Percentiles rank a stretch among this genome's conserved stretches.
phyloP scores from a whole-genome alignment of 768 basidiomycete genomes.

The Ramaria rubella region DNA sequence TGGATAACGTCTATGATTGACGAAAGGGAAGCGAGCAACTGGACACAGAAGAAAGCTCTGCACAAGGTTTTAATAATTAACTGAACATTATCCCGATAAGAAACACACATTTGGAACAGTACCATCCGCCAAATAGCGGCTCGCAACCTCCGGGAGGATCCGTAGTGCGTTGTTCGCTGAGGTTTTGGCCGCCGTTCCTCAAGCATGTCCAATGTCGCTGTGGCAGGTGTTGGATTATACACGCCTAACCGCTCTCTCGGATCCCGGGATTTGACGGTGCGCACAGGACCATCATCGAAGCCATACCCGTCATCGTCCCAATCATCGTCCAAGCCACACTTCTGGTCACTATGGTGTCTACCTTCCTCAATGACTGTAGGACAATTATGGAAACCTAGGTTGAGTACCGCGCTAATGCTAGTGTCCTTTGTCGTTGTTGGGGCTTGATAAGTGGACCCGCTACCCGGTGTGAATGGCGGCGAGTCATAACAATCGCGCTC shows the following conservation, averaged over 20 bases:
- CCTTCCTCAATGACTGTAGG: background rate
- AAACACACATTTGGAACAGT: slow-evolving; percentile 45
- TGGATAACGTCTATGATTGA: slow-evolving; percentile 45
- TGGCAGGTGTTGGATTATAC: background rate
- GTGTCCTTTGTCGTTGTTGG: background rate
- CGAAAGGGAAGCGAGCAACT: slow-evolving; percentile 44
- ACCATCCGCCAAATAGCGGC: slow-evolving; percentile 47
- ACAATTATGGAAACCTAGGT: background rate
- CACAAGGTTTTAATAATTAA: slow-evolving; percentile 11
- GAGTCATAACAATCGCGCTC: background rate
- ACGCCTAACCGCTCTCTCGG: background rate
- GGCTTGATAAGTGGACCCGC: background rate
- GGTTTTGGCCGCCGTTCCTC: background rate
- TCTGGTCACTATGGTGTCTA: background rate
- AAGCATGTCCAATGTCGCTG: background rate
- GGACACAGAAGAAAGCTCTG: slow-evolving; percentile 39
- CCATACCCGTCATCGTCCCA: background rate
- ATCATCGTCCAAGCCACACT: background rate
- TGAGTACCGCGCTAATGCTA: too few relatives aligned
- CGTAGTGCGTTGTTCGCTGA: background rate
- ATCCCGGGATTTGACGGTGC: background rate
- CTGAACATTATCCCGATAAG: background rate
- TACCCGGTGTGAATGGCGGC: background rate
- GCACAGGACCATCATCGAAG: background rate
- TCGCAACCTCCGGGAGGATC: slow-evolving; percentile 4